Evolutionary conservation across 2,329 filamentous ascomycete species (phyloP).

Genomic region (Grosmannia serpens): DNA sequence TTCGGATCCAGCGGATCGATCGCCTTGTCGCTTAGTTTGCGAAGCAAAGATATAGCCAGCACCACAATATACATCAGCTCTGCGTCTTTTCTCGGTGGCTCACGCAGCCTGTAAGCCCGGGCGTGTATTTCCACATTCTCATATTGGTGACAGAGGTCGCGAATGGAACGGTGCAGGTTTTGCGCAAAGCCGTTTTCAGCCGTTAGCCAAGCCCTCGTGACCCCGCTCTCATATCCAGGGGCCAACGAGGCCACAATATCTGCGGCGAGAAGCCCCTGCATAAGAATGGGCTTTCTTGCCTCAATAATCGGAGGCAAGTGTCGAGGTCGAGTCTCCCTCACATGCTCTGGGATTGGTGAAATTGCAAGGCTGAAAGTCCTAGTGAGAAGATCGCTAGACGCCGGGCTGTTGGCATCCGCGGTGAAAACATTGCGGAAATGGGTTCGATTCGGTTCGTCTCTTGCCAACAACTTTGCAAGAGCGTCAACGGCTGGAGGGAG

Average conservation of each 20-base stretch:
- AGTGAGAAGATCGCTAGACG: constrained; percentile 71
- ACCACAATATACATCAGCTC: constrained; percentile 53
- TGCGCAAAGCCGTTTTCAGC: constrained; percentile 76
- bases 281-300: constrained; percentile 74
- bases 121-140: constrained; percentile 21
- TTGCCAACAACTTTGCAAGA: constrained; percentile 79
- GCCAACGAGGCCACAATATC: constrained; percentile 73
- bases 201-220: constrained; percentile 71
- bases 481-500: constrained; percentile 82
- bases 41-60: constrained; percentile 56
- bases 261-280: constrained; percentile 83
- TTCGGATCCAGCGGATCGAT: constrained; percentile 41
- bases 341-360: constrained; percentile 65
- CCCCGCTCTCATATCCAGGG: constrained; percentile 49
- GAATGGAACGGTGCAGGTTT: constrained; percentile 65
- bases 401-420: constrained; percentile 51
- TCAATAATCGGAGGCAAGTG: constrained; percentile 60
- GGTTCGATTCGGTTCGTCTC: constrained; percentile 84
- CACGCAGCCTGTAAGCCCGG: constrained; percentile 19
- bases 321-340: constrained; percentile 36
- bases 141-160: constrained; percentile 55
- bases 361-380: constrained; percentile 80
- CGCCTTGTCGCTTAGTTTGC: constrained; percentile 56
- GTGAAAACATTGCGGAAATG: constrained; percentile 76
- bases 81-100: constrained; percentile 30